These are phyloP conservation scores for Suillus clintonianus DNA, from an alignment of 768 basidiomycete genomes.

Conservation along the genomic window DNA sequence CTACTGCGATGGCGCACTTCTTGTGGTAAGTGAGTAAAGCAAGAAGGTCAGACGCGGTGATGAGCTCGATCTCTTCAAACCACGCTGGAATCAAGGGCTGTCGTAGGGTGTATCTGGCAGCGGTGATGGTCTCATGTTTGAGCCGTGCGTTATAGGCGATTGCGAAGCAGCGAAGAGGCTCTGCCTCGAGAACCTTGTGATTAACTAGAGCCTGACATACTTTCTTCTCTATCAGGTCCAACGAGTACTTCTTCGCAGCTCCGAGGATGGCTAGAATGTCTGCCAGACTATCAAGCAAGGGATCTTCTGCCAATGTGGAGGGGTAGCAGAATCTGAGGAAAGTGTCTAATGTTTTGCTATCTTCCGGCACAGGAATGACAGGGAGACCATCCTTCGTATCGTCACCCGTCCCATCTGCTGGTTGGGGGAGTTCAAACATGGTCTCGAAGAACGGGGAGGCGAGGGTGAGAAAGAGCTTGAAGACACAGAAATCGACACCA, in stretches of 20 bases:
- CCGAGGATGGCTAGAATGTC: slow-evolving; percentile 21
- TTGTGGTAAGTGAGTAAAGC: slow-evolving; percentile 14
- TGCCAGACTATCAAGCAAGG: neutral
- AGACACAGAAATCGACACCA: slow-evolving; percentile 17
- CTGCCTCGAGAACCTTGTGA: slow-evolving; percentile 11
- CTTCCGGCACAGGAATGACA: slow-evolving; percentile 10
- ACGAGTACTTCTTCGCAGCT: slow-evolving; percentile 43
- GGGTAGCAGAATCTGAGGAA: slow-evolving; percentile 19
- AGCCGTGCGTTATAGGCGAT: slow-evolving; percentile 25
- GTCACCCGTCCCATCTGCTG: neutral
- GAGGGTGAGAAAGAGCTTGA: slow-evolving; percentile 23
- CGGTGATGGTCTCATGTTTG: slow-evolving; percentile 18
- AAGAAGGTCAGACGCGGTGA: slow-evolving; percentile 20
- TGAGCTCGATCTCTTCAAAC: slow-evolving; percentile 20
- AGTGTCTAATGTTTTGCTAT: slow-evolving; percentile 11
- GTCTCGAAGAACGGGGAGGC: slow-evolving; percentile 20
- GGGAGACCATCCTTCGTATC: neutral
- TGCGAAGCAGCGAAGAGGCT: slow-evolving; percentile 28
- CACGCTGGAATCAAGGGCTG: slow-evolving; percentile 18
- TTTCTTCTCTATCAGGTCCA: slow-evolving; percentile 33
- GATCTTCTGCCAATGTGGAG: slow-evolving; percentile 2
- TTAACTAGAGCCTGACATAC: slow-evolving; percentile 16
- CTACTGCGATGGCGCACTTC: slow-evolving; percentile 1
- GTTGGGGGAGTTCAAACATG: slow-evolving; percentile 1
- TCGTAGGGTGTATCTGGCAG: slow-evolving; percentile 23